Conservation (phyloP, 306 rosid species). For the Sophora flavescens region DNA sequence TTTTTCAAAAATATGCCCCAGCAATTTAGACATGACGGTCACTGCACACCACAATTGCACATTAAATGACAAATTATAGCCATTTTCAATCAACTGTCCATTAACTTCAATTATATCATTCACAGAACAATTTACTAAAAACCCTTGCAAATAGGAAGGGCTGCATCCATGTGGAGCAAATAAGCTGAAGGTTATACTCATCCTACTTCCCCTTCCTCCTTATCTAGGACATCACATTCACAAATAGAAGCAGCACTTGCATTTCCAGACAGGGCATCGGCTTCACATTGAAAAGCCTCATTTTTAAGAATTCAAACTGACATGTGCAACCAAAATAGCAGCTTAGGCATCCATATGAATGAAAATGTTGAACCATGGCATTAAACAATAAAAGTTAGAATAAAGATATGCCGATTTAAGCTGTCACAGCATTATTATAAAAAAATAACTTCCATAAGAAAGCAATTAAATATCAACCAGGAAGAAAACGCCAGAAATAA, state of each 20-base stretch:
- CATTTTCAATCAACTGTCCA: constrained; percentile 15
- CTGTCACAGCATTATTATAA: background rate
- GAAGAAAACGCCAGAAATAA: background rate
- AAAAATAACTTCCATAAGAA: background rate
- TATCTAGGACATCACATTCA: background rate
- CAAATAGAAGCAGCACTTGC: background rate
- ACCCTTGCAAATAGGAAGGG: background rate
- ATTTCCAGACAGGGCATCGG: constrained; percentile 3
- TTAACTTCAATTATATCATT: background rate
- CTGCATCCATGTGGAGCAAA: constrained; percentile 2
- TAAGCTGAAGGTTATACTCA: too few species aligned
- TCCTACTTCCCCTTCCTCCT: background rate
- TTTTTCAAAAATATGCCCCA: background rate
- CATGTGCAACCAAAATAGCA: background rate
- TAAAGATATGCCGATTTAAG: background rate
- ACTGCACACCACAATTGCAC: background rate
- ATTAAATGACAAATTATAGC: background rate
- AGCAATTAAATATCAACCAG: background rate
- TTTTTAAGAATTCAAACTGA: constrained; percentile 2
- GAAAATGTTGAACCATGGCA: constrained; percentile 13
- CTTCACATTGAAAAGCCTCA: background rate
- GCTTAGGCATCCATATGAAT: background rate
- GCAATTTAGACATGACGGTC: background rate
- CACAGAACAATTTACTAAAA: constrained; percentile 7
- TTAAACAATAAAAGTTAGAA: background rate